These are phyloP conservation scores for Vicia faba DNA, from an alignment of 306 rosid species.

Conservation along the genomic window DNA sequence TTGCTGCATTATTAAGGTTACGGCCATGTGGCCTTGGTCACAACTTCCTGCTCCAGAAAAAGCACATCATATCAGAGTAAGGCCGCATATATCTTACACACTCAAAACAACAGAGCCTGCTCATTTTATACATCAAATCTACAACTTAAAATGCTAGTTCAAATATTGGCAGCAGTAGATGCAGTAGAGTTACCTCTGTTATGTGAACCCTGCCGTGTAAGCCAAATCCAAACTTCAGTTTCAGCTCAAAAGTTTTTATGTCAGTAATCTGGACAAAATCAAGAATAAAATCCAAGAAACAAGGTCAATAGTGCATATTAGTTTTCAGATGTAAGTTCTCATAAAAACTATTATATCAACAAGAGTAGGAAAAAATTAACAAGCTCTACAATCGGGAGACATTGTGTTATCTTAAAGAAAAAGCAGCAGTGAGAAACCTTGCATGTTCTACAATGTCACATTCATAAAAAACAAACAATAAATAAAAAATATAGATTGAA, in stretches of 20 bases:
- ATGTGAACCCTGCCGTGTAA: conserved; percentile 79
- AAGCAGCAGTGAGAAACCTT: background rate
- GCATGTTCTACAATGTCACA: background rate
- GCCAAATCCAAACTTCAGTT: conserved; percentile 81
- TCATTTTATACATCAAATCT: conserved; percentile 8
- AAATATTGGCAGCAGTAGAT: conserved; percentile 13
- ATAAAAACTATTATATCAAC: background rate
- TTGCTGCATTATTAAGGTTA: background rate
- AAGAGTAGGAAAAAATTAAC: background rate
- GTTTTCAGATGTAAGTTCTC: background rate
- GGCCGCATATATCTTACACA: too few relatives aligned
- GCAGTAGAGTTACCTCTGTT: conserved; percentile 63
- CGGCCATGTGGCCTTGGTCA: conserved; percentile 16
- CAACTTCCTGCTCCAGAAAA: conserved; percentile 21
- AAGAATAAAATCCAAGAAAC: conserved; percentile 34
- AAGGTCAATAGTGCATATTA: background rate
- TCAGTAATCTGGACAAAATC: conserved; percentile 68
- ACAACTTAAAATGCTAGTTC: conserved; percentile 20
- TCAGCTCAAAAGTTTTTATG: conserved; percentile 73
- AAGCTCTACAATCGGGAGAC: background rate
- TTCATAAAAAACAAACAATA: conserved; percentile 16
- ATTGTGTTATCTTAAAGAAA: background rate
- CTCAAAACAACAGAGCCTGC: conserved; percentile 2
- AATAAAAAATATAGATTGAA: conserved; percentile 8
- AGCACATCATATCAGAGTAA: background rate